Percentiles rank a stretch among this genome's conserved stretches.
Conservation (phyloP, 768 basidiomycete species). For the Steccherinum ochraceum region DNA sequence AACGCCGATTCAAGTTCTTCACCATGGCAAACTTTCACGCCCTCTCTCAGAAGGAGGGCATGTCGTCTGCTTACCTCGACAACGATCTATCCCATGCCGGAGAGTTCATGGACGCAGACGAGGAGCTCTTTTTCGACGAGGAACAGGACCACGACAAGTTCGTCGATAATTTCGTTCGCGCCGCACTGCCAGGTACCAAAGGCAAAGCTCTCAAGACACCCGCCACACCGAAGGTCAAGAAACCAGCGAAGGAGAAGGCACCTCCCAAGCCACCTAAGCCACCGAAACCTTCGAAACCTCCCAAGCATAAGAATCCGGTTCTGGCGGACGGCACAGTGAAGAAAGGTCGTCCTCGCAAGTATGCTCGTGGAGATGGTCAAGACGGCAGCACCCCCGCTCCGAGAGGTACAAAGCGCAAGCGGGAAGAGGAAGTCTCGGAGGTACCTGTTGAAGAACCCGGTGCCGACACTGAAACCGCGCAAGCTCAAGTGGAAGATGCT, state of each 20-base stretch:
- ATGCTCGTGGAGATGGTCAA: conserved; percentile 8
- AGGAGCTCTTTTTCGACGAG: conserved; percentile 49
- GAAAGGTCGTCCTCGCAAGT: conserved; percentile 52
- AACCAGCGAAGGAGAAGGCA: conserved; percentile 21
- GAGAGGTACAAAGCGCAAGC: conserved; percentile 10
- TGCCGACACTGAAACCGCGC: background rate
- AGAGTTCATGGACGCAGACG: conserved; percentile 42
- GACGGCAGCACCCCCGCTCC: conserved; percentile 16
- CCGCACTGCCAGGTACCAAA: conserved; percentile 23
- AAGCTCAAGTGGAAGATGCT: background rate
- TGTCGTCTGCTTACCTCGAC: conserved; percentile 46
- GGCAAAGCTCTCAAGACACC: conserved; percentile 6
- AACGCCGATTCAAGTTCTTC: conserved; percentile 83
- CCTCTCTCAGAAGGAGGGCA: conserved; percentile 57
- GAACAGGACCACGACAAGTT: conserved; percentile 34
- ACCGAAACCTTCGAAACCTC: background rate
- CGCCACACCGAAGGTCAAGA: conserved; percentile 14
- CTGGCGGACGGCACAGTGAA: conserved; percentile 48
- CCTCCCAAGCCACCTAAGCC: conserved; percentile 13
- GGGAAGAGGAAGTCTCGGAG: conserved; percentile 20
- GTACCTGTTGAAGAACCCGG: conserved; percentile 2
- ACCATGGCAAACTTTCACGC: conserved; percentile 62
- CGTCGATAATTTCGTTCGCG: conserved; percentile 38
- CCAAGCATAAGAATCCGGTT: conserved; percentile 37
- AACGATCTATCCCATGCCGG: conserved; percentile 47